A percentile compares a stretch with the other conserved stretches of the same genome.
These are phyloP conservation scores for Gypsophila paniculata DNA, from an alignment of 179 eudicot genomes.

Conservation along the genomic window DNA sequence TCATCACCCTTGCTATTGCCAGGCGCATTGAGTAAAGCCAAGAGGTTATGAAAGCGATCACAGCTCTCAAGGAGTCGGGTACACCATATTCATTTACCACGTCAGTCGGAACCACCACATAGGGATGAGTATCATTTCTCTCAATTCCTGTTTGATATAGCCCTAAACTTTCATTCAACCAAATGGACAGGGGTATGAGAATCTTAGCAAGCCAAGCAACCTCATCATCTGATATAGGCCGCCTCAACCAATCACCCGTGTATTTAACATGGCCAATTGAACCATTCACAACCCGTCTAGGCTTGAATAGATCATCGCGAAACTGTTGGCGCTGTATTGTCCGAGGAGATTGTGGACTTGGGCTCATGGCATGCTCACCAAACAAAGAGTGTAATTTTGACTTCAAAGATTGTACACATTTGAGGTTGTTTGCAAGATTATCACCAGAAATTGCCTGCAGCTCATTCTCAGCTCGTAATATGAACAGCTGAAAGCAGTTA, in stretches of 20 bases:
- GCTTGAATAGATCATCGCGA: conserved; percentile 66
- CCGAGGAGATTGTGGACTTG: conserved; percentile 31
- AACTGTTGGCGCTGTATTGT: conserved; percentile 34
- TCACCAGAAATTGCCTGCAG: conserved; percentile 60
- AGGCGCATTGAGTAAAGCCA: conserved; percentile 37
- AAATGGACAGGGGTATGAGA: conserved; percentile 52
- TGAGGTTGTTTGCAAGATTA: conserved; percentile 49
- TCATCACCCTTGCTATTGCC: conserved; percentile 46
- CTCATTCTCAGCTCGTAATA: conserved; percentile 82
- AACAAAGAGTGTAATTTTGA: conserved; percentile 44
- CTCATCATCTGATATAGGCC: conserved; percentile 80
- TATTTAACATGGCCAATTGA: conserved; percentile 42
- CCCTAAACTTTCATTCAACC: conserved; percentile 64
- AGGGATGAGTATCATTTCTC: conserved; percentile 39
- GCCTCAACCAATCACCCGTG: conserved; percentile 92
- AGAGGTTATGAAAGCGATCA: conserved; percentile 32
- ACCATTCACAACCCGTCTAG: conserved; percentile 48
- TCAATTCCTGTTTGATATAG: conserved; percentile 39
- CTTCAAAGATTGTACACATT: conserved; percentile 51
- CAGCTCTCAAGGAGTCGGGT: conserved; percentile 43
- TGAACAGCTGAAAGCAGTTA: conserved; percentile 53
- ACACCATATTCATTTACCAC: conserved; percentile 38
- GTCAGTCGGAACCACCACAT: conserved; percentile 45
- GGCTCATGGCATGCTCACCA: conserved; percentile 46
- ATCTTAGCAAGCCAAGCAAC: conserved; percentile 85